These are phyloP conservation scores for Triangularia setosa DNA, from an alignment of 2,329 filamentous ascomycete genomes.

Conservation along the genomic window DNA sequence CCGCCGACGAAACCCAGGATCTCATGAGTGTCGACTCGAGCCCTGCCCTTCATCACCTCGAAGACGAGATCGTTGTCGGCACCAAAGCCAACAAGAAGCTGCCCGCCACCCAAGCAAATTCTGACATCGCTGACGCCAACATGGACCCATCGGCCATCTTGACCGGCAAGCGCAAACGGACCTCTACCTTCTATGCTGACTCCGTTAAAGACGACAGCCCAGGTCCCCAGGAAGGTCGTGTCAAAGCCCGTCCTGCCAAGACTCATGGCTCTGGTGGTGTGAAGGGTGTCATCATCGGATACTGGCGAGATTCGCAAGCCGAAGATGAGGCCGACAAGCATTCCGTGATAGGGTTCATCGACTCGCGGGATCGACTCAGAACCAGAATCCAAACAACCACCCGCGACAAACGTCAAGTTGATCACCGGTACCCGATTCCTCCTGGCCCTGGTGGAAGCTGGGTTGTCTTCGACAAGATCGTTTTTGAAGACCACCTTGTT, in stretches of 20 bases:
- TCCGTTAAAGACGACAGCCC: conserved; percentile 45
- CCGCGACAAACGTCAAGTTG: conserved; percentile 45
- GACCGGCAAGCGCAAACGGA: conserved; percentile 50
- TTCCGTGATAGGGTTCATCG: conserved; percentile 59
- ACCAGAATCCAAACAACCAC: conserved; percentile 53
- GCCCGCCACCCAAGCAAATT: conserved; percentile 29
- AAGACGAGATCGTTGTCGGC: conserved; percentile 53
- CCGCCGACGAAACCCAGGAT: conserved; percentile 37
- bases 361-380: conserved; percentile 56
- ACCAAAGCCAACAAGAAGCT: conserved; percentile 40
- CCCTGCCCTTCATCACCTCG: conserved; percentile 34
- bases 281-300: conserved; percentile 51
- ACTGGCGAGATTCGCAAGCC: conserved; percentile 57
- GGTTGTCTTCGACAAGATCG: conserved; percentile 59
- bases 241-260: conserved; percentile 26
- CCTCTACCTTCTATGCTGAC: conserved; percentile 44
- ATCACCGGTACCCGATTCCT: conserved; percentile 44
- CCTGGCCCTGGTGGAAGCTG: conserved; percentile 59
- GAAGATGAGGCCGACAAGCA: conserved; percentile 50
- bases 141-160: conserved; percentile 38
- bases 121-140: conserved; percentile 40
- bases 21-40: conserved; percentile 37
- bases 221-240: conserved; percentile 30
- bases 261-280: conserved; percentile 30
- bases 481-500: conserved; percentile 55